Evolutionary conservation across 2,329 filamentous ascomycete genomes (phyloP).

Genomic region (Beauveria asiatica): DNA sequence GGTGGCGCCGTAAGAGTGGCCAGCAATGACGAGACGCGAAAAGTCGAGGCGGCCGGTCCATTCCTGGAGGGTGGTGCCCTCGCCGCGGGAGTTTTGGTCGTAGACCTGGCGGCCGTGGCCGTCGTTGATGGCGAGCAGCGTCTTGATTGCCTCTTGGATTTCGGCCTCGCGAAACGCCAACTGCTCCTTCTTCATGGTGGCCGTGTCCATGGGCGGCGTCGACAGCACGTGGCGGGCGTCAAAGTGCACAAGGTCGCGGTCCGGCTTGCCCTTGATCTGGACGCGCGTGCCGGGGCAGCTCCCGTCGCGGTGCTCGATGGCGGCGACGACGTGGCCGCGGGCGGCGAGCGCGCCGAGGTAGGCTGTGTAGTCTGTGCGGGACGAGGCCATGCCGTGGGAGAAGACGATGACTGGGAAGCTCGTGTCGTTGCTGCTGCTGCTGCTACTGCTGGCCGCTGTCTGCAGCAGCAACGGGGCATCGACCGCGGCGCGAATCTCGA

Average conservation of each 20-base stretch:
- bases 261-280: conserved; percentile 20
- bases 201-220: conserved; percentile 25
- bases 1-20: conserved; percentile 60
- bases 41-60: conserved; percentile 48
- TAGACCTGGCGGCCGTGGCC: conserved; percentile 28
- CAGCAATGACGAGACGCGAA: conserved; percentile 46
- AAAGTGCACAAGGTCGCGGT: conserved; percentile 27
- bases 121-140: conserved; percentile 32
- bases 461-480: conserved; percentile 32
- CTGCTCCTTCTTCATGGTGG: conserved; percentile 35
- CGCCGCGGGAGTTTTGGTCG: conserved; percentile 35
- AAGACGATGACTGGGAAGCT: conserved; percentile 40
- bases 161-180: conserved; percentile 43
- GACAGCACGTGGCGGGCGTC: conserved; percentile 25
- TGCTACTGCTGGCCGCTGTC: not conserved
- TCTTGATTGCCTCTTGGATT: conserved; percentile 34
- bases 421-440: not conserved
- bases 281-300: conserved; percentile 38
- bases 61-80: conserved; percentile 35
- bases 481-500: conserved; percentile 39
- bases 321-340: conserved; percentile 40
- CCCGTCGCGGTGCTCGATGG: conserved; percentile 44
- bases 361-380: conserved; percentile 43
- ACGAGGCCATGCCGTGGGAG: conserved; percentile 43
- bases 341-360: conserved; percentile 42